phyloP scores from a whole-genome alignment of 345 rosid genomes.

The Syzygium oleosum region DNA sequence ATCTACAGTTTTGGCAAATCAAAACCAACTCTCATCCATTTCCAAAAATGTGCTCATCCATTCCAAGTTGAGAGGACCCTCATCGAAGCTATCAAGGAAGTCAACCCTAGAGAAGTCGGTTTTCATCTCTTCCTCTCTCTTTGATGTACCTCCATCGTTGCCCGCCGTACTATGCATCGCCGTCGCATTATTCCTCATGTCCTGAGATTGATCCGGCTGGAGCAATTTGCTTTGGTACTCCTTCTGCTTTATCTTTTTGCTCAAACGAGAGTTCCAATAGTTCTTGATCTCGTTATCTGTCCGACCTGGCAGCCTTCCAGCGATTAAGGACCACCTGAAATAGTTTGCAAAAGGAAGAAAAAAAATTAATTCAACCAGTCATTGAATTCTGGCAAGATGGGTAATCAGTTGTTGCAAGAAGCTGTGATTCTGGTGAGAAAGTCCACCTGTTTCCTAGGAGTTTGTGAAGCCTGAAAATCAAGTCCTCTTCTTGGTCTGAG shows the following conservation, averaged over 20 bases:
- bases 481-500: conserved; percentile 50
- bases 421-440: background rate
- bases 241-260: conserved; percentile 28
- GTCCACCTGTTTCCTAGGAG: conserved; percentile 46
- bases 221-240: conserved; percentile 7
- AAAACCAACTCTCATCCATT: conserved; percentile 20
- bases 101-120: conserved; percentile 2
- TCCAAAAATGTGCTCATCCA: conserved; percentile 34
- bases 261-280: conserved; percentile 48
- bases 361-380: background rate
- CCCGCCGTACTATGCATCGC: background rate
- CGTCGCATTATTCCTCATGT: background rate
- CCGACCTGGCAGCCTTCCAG: conserved; percentile 47
- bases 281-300: conserved; percentile 49
- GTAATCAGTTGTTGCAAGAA: background rate
- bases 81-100: conserved; percentile 7
- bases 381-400: background rate
- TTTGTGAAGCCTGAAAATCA: conserved; percentile 44
- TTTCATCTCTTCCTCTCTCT: background rate
- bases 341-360: background rate
- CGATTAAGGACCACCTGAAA: conserved; percentile 50
- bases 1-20: background rate
- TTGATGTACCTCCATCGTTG: background rate
- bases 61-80: conserved; percentile 29
- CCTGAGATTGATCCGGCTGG: background rate